Evolutionary conservation across 179 eudicot species (phyloP), one percentile per base, ranked within the genome.

Genomic region (Beta corolliflora): DNA sequence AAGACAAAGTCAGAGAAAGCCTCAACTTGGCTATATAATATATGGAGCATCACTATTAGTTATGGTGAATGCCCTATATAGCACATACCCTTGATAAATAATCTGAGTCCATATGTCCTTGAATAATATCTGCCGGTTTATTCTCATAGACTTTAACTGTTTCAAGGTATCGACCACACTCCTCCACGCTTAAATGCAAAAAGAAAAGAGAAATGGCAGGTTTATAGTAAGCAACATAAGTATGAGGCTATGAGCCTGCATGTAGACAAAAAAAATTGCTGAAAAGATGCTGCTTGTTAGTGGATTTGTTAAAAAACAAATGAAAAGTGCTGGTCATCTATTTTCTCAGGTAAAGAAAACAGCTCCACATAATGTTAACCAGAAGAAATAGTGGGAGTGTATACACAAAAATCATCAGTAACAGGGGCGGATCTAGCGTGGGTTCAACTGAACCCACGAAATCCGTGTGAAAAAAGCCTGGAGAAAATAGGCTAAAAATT

Each of bases 151-250:
- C 95, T 85, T 95, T 95, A 52, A 95, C 85, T 0, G 97, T 95
- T 87, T 95, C 97, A 89, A 93, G 81, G 89, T 95, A 95, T 55
- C 98, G 91, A 63, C 94, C 98, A 88, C 98, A 95, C 85, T 95
- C 98, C 86, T 95, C 98, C 95, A 95, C 88, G 86, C 98, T 95
- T 83, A 68, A 80, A 84, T 48, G 3, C 53, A 71, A 31, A 68
- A 76, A 9, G 54, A 60, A 73, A 5, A 71, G 10, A 59, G 15
- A 66, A 46, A 46, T 5, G 46, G 5, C 73, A 55, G 29, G 41
- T 68, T 77, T 52, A 68, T 15, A 5, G 15, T 71, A 21, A 78
- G 19, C 74, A 61, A 52, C 5, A 15, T 14, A 36, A 13, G 58
- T 29, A 29, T 29, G 31, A 29, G 31, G 31, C 31, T 29, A 29